Conservation (phyloP, 169 alveolate species). For the Babesia gibsoni region DNA sequence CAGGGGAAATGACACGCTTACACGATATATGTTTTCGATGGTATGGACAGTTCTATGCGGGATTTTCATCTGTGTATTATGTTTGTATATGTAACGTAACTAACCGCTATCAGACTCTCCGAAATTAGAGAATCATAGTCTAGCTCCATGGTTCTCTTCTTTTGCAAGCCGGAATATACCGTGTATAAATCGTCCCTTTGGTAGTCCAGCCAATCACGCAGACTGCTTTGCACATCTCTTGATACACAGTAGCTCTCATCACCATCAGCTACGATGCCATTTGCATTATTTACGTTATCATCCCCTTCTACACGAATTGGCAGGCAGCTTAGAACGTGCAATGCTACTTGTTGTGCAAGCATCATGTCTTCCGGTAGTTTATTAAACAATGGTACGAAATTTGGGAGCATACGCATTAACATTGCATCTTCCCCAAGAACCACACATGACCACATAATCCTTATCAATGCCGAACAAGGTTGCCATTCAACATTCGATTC, state of each 20-base stretch:
- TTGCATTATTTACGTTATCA: neutral
- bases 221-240: neutral
- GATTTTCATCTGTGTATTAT: slow-evolving; percentile 43
- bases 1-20: slow-evolving; percentile 55
- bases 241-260: neutral
- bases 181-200: slow-evolving; percentile 60
- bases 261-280: no score
- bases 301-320: neutral
- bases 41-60: slow-evolving; percentile 65
- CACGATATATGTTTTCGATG: slow-evolving; percentile 44
- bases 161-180: slow-evolving; percentile 4
- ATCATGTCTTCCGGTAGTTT: slow-evolving; percentile 50
- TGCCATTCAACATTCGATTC: no score
- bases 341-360: slow-evolving; percentile 54
- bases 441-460: slow-evolving; percentile 58
- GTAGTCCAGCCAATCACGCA: slow-evolving; percentile 56
- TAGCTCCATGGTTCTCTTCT: slow-evolving; percentile 39
- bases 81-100: neutral
- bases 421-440: slow-evolving; percentile 46
- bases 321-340: slow-evolving; percentile 34
- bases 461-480: neutral
- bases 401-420: slow-evolving; percentile 16
- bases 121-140: slow-evolving; percentile 55
- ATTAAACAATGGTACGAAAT: slow-evolving; percentile 6
- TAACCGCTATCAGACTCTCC: slow-evolving; percentile 40